phyloP scores from a whole-genome alignment of 2,329 filamentous ascomycete species.

The Neonectria magnoliae region DNA sequence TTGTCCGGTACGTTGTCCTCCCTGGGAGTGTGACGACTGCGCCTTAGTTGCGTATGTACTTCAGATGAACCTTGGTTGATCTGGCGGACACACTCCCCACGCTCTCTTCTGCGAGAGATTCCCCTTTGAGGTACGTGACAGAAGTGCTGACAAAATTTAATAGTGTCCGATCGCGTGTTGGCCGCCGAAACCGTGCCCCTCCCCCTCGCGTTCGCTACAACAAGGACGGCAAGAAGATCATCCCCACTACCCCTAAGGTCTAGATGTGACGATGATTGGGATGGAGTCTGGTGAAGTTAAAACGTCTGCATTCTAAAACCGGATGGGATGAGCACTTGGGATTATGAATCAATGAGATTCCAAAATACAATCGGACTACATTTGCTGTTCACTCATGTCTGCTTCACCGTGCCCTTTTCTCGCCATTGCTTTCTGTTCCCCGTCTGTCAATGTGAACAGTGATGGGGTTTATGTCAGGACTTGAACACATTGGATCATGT shows the following conservation, averaged over 20 bases:
- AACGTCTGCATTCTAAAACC: constrained; percentile 50
- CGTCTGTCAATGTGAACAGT: not conserved
- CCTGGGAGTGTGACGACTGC: constrained; percentile 68
- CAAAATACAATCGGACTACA: constrained; percentile 44
- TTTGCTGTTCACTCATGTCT: constrained; percentile 32
- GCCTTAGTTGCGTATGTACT: constrained; percentile 57
- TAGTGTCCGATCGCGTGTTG: constrained; percentile 97
- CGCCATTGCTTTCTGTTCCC: not conserved
- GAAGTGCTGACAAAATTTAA: constrained; percentile 65
- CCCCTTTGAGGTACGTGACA: constrained; percentile 41
- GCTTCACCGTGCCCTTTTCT: not conserved
- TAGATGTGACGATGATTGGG: constrained; percentile 48
- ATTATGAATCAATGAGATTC: constrained; percentile 45
- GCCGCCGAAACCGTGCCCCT: constrained; percentile 98
- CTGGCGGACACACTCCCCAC: constrained; percentile 49
- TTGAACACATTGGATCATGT: too few relatives aligned
- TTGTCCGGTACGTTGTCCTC: constrained; percentile 91
- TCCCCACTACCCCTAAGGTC: constrained; percentile 69
- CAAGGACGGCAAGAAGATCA: constrained; percentile 99
- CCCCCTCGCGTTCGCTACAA: constrained; percentile 99
- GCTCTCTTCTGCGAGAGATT: constrained; percentile 10
- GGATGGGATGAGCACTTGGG: constrained; percentile 51
- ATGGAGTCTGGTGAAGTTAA: constrained; percentile 50
- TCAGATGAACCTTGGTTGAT: constrained; percentile 71
- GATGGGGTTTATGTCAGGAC: not conserved